Conservation (phyloP, 768 basidiomycete species). For the Tricholoma sp. region DNA sequence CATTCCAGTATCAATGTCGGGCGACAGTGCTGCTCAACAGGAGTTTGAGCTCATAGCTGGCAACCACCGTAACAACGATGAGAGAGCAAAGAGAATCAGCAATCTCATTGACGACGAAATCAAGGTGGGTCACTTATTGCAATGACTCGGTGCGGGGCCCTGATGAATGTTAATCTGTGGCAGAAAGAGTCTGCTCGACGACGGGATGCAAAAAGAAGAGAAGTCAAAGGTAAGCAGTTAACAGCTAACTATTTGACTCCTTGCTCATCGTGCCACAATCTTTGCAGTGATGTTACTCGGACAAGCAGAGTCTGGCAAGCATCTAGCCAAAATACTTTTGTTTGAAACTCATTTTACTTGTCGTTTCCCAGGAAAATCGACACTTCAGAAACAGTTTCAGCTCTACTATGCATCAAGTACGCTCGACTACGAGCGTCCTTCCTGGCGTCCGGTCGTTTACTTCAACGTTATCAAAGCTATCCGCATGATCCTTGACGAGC, state of each 20-base stretch:
- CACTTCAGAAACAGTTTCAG: conserved; percentile 82
- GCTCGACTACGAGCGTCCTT: conserved; percentile 65
- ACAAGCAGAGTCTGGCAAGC: conserved; percentile 63
- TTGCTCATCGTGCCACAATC: conserved; percentile 1
- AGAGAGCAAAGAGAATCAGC: conserved; percentile 41
- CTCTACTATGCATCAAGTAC: conserved; percentile 70
- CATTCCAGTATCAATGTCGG: not conserved
- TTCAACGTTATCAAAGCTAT: conserved; percentile 81
- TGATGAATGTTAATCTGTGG: not conserved
- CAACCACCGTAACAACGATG: conserved; percentile 24
- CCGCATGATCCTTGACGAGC: conserved; percentile 66
- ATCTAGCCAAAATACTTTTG: not conserved
- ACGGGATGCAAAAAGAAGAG: conserved; percentile 33
- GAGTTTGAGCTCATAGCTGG: conserved; percentile 6
- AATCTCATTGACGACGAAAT: conserved; percentile 54
- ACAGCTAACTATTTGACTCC: not conserved
- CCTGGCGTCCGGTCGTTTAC: conserved; percentile 78
- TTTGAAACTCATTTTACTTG: not conserved
- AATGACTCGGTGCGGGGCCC: not conserved
- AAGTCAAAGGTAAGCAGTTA: conserved; percentile 45
- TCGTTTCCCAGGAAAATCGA: conserved; percentile 59
- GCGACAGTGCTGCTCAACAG: not conserved
- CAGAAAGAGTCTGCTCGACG: conserved; percentile 47
- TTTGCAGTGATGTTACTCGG: conserved; percentile 65
- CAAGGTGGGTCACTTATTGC: conserved; percentile 29